Base-by-base conservation (phyloP, 2,329 filamentous ascomycete genomes). In the Lachnellula willkommii region DNA sequence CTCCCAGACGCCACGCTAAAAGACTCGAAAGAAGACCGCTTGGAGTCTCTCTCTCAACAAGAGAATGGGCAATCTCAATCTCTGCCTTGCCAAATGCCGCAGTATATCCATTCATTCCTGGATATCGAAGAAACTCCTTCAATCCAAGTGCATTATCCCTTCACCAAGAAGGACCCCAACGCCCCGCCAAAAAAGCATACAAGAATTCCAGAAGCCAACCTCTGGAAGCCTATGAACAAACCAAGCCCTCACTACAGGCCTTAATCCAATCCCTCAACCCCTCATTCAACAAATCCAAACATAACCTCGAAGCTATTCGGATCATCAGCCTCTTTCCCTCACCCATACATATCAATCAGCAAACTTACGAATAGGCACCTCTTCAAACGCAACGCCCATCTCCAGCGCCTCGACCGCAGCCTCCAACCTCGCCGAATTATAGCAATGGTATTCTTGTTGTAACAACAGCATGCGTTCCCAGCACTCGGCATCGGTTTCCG, bases 201-300 rank as follows among this genome's bases (percentile, higher is more conserved):
- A 32, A 32, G 28, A 32, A 32, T 32, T 11, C 28, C 28, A 32
- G 28, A 32, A 32, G 9, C 28, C 8, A 17, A 14, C 15, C 15
- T 9, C n/a, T 15, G n/a, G 12, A 45, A 22, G 42, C 20, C 15
- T 51, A 45, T 3, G 37, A 45, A 8, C 45, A 50, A 12, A 51
- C 47, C 6, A 54, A n/a, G 6, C 57, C 46, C 15, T 52, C 54
- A 12, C 45, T n/a, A 28, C 53, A 24, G 5, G 55, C 56, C 17
- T 62, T 59, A 22, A 68, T 58, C 51, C 62, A 61, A 22, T 58
- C 59, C 40, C 57, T 59, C 37, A 69, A 54, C n/a, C 64, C 64
- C 47, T 69, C 65, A 42, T 69, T 68, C 42, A 69, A 40, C 6
- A 69, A 58, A 60, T 68, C 63, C 7, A 69, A 50, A 62, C 67